Conservation (phyloP, 179 eudicot genomes). For the Heliamphora pulchella region DNA sequence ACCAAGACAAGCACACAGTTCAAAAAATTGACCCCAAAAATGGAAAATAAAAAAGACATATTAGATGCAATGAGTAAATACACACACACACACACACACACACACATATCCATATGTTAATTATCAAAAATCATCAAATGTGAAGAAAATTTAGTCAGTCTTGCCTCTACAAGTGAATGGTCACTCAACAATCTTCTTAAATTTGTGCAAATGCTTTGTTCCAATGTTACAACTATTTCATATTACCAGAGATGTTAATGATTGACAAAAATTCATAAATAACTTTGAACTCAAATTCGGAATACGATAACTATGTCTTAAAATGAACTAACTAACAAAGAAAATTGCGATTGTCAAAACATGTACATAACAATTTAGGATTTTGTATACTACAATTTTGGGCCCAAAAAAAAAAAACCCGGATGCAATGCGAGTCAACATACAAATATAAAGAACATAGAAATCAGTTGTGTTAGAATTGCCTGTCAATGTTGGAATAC, state of each 20-base stretch:
- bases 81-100: background rate
- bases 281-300: background rate
- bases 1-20: background rate
- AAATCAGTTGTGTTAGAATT: constrained; percentile 11
- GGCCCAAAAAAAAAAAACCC: background rate
- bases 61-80: background rate
- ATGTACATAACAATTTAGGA: background rate
- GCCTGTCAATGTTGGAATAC: constrained; percentile 40
- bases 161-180: background rate
- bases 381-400: background rate
- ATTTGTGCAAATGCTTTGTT: background rate
- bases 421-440: background rate
- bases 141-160: background rate
- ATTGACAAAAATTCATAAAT: background rate
- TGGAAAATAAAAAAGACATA: background rate
- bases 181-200: background rate
- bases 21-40: background rate
- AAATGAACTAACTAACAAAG: background rate
- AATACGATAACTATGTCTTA: background rate
- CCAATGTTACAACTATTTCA: background rate
- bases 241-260: background rate
- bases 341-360: background rate
- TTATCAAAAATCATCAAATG: background rate
- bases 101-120: no score
- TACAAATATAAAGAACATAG: constrained; percentile 9